Base-by-base conservation (phyloP, 805 yeast species). In the Isabelozyma pseudorhagii region DNA sequence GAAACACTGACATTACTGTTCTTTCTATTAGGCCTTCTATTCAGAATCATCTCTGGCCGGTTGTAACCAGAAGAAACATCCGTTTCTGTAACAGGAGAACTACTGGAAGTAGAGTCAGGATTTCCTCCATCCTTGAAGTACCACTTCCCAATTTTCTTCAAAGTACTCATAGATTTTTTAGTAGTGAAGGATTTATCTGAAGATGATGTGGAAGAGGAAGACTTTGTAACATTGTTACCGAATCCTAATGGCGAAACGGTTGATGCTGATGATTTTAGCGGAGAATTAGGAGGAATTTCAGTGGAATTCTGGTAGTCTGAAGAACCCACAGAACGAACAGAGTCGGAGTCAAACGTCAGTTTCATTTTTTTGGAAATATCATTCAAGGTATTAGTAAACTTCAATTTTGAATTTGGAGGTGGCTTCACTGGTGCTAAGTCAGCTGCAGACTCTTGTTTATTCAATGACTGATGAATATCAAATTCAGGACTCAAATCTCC, bases 1-100 rank as follows among this genome's bases (percentile, higher is more conserved):
- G 47, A 28, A 17, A 27, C 14, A n/a, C 39, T 46, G 13, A 29
- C 15, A 11, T 21, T 50, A 15, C 42, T 49, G 8, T 56, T 49
- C 46, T 50, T 67, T 50, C 62, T 64, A 11, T 73, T 66, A 42
- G 54, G 49, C 57, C 87, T 71, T 60, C 88, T 69, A 27, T 73
- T 81, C 41, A 79, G 72, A n/a, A 84, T 84, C 89, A 84, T 84
- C 59, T 84, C 88, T 0, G 89, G 89, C 0, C 84, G 80, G 6
- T 63, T 68, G 50, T 77, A 75, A 9, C 54, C 52, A 8, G 51
- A 55, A 14, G 52, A 49, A 11, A 54, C 59, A 14, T 50, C 50
- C 3, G 46, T 13, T 8, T 31, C 36, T 2, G 46, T 13, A 5
- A 10, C 36, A 31, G 43, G 28, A 9, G 15, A 11, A 38, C 17